These are phyloP conservation scores for Piromyces finnis DNA, from an alignment of 192 early-diverging fungal species.

Conservation along the genomic window DNA sequence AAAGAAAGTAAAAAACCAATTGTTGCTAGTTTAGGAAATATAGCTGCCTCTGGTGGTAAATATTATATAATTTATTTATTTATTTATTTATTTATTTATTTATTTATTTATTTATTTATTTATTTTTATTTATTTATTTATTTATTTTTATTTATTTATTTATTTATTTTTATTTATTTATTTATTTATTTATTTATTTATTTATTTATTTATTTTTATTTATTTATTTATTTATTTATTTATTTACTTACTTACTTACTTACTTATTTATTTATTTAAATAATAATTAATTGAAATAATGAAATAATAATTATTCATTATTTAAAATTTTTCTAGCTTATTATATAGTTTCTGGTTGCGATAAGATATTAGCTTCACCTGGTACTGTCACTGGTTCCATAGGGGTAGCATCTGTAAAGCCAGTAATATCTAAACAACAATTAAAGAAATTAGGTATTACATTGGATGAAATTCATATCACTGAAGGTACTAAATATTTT, in stretches of 20 bases:
- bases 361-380: slow-evolving; percentile 38
- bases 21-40: slow-evolving; percentile 42
- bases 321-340: slow-evolving; percentile 43
- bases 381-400: slow-evolving; percentile 56
- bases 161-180: too few species aligned
- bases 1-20: slow-evolving; percentile 38
- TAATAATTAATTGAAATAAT: too few species aligned
- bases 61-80: neutral
- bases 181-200: too few species aligned
- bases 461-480: slow-evolving; percentile 29
- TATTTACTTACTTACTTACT: too few species aligned
- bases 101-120: neutral
- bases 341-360: slow-evolving; percentile 29
- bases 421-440: slow-evolving; percentile 28
- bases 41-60: slow-evolving; percentile 11
- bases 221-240: too few species aligned
- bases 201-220: too few species aligned
- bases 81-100: too few species aligned
- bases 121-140: neutral
- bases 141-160: too few species aligned
- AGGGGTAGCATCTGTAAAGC: slow-evolving; percentile 39
- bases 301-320: too few species aligned
- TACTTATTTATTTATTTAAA: too few species aligned
- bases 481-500: slow-evolving; percentile 18
- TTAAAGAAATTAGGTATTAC: slow-evolving; percentile 38